Evolutionary conservation across 1,284 basidiomycete species (phyloP).

Genomic region (Porodaedalea pini): DNA sequence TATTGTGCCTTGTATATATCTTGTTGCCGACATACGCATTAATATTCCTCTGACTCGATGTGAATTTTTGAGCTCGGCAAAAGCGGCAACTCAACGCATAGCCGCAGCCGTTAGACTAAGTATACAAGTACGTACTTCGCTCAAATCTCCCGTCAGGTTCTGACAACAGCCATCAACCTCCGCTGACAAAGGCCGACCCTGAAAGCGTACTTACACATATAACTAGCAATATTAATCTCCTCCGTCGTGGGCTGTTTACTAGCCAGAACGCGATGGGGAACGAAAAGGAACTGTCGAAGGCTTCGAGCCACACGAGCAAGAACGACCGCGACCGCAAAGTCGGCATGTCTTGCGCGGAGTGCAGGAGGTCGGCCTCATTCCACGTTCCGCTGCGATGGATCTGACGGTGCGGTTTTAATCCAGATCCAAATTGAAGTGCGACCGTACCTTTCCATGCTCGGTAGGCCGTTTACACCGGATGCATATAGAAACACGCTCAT

Average conservation of each 20-base stretch:
- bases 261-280: background rate
- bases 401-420: background rate
- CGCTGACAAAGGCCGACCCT: background rate
- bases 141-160: too few relatives aligned
- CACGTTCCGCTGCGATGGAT: background rate
- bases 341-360: slow-evolving; percentile 47
- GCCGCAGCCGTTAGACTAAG: too few relatives aligned
- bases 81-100: too few relatives aligned
- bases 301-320: slow-evolving; percentile 3
- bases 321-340: slow-evolving; percentile 10
- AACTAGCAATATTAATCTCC: background rate
- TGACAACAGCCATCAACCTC: background rate
- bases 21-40: too few relatives aligned
- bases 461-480: background rate
- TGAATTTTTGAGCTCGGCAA: too few relatives aligned
- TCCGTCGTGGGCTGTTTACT: background rate
- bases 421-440: slow-evolving; percentile 54
- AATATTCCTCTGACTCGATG: too few relatives aligned
- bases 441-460: slow-evolving; percentile 30
- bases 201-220: background rate
- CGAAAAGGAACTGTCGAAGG: slow-evolving; percentile 9
- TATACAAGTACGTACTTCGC: too few relatives aligned
- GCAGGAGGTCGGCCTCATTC: slow-evolving; percentile 38
- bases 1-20: too few relatives aligned
- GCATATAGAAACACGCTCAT: background rate